These are phyloP conservation scores for Phytophthora fragariae DNA, from an alignment of 352 stramenopile species.

Conservation along the genomic window DNA sequence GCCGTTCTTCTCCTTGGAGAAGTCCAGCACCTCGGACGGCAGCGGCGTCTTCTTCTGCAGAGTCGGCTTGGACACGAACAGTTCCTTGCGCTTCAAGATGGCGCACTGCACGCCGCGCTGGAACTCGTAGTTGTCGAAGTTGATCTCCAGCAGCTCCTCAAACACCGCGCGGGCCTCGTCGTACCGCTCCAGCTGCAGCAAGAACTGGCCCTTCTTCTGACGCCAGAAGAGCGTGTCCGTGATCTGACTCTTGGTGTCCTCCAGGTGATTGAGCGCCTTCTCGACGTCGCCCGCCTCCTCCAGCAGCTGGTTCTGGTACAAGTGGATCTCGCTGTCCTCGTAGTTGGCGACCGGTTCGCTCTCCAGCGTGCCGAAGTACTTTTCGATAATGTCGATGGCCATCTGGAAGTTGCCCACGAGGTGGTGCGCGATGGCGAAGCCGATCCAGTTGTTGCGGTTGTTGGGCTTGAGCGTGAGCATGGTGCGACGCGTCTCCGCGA, in stretches of 20 bases:
- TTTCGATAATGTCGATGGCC: constrained; percentile 96
- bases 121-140: constrained; percentile 93
- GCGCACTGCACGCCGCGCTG: constrained; percentile 89
- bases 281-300: constrained; percentile 90
- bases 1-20: constrained; percentile 50
- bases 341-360: constrained; percentile 75
- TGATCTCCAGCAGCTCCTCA: constrained; percentile 82
- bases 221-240: constrained; percentile 80
- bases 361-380: constrained; percentile 94
- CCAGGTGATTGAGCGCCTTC: constrained; percentile 87
- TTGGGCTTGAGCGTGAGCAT: constrained; percentile 96
- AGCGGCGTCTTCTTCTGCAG: constrained; percentile 46
- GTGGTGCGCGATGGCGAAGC: constrained; percentile 97
- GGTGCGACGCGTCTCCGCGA: constrained; percentile 93
- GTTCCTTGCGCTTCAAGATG: constrained; percentile 63
- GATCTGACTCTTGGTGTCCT: constrained; percentile 78
- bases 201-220: constrained; percentile 78
- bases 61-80: constrained; percentile 47
- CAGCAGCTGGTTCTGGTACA: constrained; percentile 96
- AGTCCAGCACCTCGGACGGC: constrained; percentile 62
- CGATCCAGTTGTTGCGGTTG: constrained; percentile 97
- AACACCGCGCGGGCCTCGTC: constrained; percentile 76
- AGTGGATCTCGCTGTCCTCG: constrained; percentile 96
- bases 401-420: constrained; percentile 93
- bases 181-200: constrained; percentile 70